Conservation (phyloP, 2,329 filamentous ascomycete genomes). For the Blastomyces parvus region DNA sequence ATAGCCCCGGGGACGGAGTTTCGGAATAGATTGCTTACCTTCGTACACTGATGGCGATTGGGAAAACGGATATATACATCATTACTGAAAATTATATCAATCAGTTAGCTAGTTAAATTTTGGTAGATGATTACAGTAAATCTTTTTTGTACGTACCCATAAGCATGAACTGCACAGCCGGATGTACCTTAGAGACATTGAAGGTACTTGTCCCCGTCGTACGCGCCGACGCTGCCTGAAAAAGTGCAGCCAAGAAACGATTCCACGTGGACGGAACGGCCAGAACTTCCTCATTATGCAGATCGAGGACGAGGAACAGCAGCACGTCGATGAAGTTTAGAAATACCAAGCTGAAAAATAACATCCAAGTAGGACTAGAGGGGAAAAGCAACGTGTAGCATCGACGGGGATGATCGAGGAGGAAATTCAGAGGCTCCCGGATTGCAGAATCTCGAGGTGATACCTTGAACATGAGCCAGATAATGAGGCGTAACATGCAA, state of each 20-base stretch:
- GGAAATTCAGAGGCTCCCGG: conserved; percentile 41
- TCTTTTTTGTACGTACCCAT: conserved; percentile 33
- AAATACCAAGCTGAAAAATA: conserved; percentile 41
- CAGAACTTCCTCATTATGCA: conserved; percentile 44
- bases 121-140: background rate
- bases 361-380: conserved; percentile 47
- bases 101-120: conserved; percentile 40
- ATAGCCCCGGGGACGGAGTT: background rate
- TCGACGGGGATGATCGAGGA: conserved; percentile 52
- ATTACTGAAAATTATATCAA: conserved; percentile 60
- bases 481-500: conserved; percentile 44
- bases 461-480: conserved; percentile 47
- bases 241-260: conserved; percentile 48
- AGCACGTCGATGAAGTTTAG: conserved; percentile 48
- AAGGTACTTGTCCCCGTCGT: conserved; percentile 45
- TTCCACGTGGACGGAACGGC: conserved; percentile 34
- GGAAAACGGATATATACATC: conserved; percentile 98
- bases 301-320: conserved; percentile 43
- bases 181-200: conserved; percentile 42
- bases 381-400: conserved; percentile 56
- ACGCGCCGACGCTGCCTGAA: conserved; percentile 45
- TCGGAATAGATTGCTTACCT: conserved; percentile 20
- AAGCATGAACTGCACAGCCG: conserved; percentile 45
- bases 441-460: conserved; percentile 29
- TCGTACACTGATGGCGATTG: conserved; percentile 85